A percentile compares a stretch with the other conserved stretches of the same genome.
phyloP scores from a whole-genome alignment of 176 grass and related monocot species.

The Aegilops tauschii region DNA sequence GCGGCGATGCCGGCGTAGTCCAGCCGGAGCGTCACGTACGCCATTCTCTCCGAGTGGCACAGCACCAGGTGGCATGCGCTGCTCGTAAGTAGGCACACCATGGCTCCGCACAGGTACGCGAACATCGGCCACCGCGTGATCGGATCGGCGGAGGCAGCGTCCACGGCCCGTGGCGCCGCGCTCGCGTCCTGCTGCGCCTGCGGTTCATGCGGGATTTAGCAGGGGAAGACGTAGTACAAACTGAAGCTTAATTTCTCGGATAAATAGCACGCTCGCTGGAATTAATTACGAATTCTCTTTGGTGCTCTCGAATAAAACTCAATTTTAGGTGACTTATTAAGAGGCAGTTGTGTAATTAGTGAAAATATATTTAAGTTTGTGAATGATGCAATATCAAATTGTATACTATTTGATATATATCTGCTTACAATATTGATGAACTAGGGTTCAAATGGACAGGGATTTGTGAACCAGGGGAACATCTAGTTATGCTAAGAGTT shows the following conservation, averaged over 20 bases:
- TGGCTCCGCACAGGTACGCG: constrained; percentile 67
- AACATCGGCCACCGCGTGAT: constrained; percentile 83
- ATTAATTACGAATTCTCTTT: background rate
- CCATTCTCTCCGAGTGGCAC: constrained; percentile 69
- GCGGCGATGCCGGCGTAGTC: constrained; percentile 88
- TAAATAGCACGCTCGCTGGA: background rate
- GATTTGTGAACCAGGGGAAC: constrained; percentile 2
- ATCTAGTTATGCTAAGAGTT: background rate
- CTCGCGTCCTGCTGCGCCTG: background rate
- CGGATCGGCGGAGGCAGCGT: constrained; percentile 12
- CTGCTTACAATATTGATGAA: background rate
- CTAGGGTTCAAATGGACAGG: background rate
- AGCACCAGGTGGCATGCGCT: constrained; percentile 71
- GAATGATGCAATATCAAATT: background rate
- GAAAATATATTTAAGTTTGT: background rate
- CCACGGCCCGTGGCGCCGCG: background rate
- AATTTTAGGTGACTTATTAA: background rate
- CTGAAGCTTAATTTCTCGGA: background rate
- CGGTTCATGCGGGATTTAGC: background rate
- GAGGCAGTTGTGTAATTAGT: background rate
- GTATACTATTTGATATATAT: background rate
- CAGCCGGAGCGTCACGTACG: constrained; percentile 67
- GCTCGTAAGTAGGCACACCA: constrained; percentile 87
- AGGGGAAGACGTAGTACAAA: background rate
- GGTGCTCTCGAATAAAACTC: background rate